Base-by-base conservation (phyloP, 306 rosid species). In the Lathyrus tuberosus region DNA sequence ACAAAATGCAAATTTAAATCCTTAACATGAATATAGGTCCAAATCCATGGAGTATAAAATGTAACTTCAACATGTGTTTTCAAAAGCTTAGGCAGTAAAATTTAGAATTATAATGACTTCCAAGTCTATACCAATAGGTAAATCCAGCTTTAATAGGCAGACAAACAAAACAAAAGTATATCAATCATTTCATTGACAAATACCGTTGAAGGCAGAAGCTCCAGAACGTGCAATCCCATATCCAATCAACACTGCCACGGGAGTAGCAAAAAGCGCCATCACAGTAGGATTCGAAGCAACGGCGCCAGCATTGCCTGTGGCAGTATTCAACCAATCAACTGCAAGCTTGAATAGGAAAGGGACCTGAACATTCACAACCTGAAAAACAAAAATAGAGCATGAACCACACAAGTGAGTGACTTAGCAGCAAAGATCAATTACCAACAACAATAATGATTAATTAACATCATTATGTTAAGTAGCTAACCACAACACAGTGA, bases 311-410 rank as follows among this genome's bases (percentile, higher is more conserved):
- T 79, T 90, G 52, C 92, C 92, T 0, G 92, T 72, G 20, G 89
- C 84, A 14, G 91, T 80, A 22, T 90, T 87, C 74, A 94, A 78
- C 95, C 92, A 94, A 78, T 94, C 99, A 30, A 94, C 89, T 17
- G 96, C 97, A 41, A 90, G 91, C 86, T 94, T 94, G 87, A 94
- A 94, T 54, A 94, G 82, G 86, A 94, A 94, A 24, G 99, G 99
- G 58, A 94, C 99, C 80, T 94, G 97, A 73, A 94, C 96, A 83
- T 94, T 94, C 86, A 94, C 74, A 71, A 94, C 91, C 97, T 91
- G 86, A 71, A 80, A 76, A 28, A 72, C 0, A 17, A 53, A 63
- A 65, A n/a, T 26, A 10, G 12, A 8, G 16, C 60, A 65, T 24
- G 7, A 56, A 35, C 60, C 47, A 71, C n/a, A 79, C 43, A 58